Evolutionary conservation across 1,139 yeast species (phyloP), one percentile per base, ranked within the genome.

Genomic region (Yarrowia galli): DNA sequence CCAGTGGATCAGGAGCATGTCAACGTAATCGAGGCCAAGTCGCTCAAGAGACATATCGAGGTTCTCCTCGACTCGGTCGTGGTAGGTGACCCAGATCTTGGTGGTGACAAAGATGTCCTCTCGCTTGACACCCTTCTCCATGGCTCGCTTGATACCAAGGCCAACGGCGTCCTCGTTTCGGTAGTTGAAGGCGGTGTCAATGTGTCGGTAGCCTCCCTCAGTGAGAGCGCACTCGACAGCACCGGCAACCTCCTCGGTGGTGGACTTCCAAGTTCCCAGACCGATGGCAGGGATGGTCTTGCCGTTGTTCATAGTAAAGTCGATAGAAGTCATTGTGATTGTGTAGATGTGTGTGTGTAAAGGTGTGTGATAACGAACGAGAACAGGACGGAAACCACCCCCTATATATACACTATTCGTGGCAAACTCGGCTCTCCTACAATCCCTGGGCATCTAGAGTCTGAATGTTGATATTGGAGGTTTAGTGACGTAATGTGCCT

Each of bases 1-100:
- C 97, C 97, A 92, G 79, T 93, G 98, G 75, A 91, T 84, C 76
- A 92, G 83, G 77, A 88, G 89, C 73, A 92, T 82, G 76, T 92
- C 98, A 69, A 92, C 88, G 74, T 92, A 92, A 68, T 90, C 96
- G 72, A 90, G 79, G 1, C 89, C 89, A 73, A 92, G 81, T 74
- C 87, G 86, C 73, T 84, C 76, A 74, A 92, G 83, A 2, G 96
- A 88, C 65, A 77, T 79, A 65, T 88, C 85, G 68, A 92, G 79
- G 9, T 89, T 91, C 53, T 76, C 81, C 58, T 79, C 88, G 32
- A 88, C 88, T 67, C 85, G 80, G 73, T 83, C 82, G 75, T 89
- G 92, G 74, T 85, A 87, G 46, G 87, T 79, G 70, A 87, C 84
- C 91, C 92, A 89, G 72, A 91, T 81, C 78, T 92, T 92, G 72